Percentiles rank a stretch among this genome's conserved stretches.
phyloP scores from a whole-genome alignment of 108 stramenopile genomes.

The Skeletonema grethae region DNA sequence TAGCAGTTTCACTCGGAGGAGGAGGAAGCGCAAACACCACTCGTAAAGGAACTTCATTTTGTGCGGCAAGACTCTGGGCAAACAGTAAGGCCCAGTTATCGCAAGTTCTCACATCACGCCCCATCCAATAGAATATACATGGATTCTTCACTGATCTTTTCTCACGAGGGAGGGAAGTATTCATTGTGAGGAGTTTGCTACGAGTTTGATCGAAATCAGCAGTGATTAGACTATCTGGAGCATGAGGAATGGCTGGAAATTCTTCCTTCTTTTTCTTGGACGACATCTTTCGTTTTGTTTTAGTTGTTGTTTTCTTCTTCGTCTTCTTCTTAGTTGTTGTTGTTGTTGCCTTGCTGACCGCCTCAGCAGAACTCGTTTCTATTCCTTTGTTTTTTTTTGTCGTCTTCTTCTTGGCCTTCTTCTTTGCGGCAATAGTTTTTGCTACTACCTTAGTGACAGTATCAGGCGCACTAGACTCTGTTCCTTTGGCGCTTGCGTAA shows the following conservation, averaged over 20 bases:
- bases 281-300: constrained; percentile 2
- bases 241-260: constrained; percentile 17
- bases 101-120: constrained; percentile 88
- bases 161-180: constrained; percentile 27
- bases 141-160: constrained; percentile 12
- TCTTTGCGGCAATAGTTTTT: not conserved
- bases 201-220: constrained; percentile 36
- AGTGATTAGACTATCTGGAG: constrained; percentile 26
- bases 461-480: not conserved
- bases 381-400: not conserved
- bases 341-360: constrained; percentile 5
- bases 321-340: constrained; percentile 5
- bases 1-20: constrained; percentile 35
- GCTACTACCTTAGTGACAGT: constrained; percentile 5
- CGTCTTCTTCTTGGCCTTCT: not conserved
- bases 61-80: constrained; percentile 71
- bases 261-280: constrained; percentile 10
- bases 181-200: constrained; percentile 33
- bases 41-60: constrained; percentile 56
- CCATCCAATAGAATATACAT: constrained; percentile 97
- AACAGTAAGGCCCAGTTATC: constrained; percentile 97
- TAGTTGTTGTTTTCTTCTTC: not conserved
- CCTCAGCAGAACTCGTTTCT: not conserved
- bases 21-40: constrained; percentile 81
- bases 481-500: not conserved